Evolutionary conservation across 2,329 filamentous ascomycete genomes (phyloP).

Genomic region (Diaporthe velutina): DNA sequence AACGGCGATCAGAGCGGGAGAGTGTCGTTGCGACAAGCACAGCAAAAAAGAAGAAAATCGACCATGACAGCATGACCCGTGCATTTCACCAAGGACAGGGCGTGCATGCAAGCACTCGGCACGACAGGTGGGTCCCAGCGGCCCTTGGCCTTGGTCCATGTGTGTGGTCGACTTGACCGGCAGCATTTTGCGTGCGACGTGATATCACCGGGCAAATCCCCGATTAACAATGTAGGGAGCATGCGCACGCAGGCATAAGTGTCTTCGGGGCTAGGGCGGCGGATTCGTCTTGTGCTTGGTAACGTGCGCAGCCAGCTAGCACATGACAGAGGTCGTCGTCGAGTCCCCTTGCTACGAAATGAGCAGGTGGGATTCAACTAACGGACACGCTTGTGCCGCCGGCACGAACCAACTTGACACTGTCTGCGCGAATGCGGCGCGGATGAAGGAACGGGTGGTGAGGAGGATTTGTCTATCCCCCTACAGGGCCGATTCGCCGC

Average conservation of each 20-base stretch:
- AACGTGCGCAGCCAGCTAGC: slow-evolving; percentile 34
- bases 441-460: slow-evolving; percentile 7
- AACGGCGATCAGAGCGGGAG: slow-evolving; percentile 26
- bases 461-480: slow-evolving; percentile 17
- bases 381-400: slow-evolving; percentile 34
- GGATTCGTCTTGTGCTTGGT: slow-evolving; percentile 33
- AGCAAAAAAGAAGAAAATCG: slow-evolving; percentile 35
- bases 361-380: slow-evolving; percentile 9
- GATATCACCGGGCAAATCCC: slow-evolving; percentile 14
- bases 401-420: slow-evolving; percentile 4
- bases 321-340: slow-evolving; percentile 10
- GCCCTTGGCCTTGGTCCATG: slow-evolving; percentile 29
- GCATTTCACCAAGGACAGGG: slow-evolving; percentile 29
- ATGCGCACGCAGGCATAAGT: slow-evolving; percentile 11
- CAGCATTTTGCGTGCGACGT: slow-evolving; percentile 30
- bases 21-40: slow-evolving; percentile 23
- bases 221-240: slow-evolving; percentile 16
- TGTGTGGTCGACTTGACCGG: slow-evolving; percentile 33
- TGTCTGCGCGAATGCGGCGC: slow-evolving; percentile 19
- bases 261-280: slow-evolving; percentile 21
- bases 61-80: slow-evolving; percentile 27
- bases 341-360: neutral
- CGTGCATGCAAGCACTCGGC: slow-evolving; percentile 34
- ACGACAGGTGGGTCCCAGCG: slow-evolving; percentile 29
- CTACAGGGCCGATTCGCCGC: slow-evolving; percentile 36